phyloP scores from a whole-genome alignment of 345 rosid genomes.

The Lepidium didymum region DNA sequence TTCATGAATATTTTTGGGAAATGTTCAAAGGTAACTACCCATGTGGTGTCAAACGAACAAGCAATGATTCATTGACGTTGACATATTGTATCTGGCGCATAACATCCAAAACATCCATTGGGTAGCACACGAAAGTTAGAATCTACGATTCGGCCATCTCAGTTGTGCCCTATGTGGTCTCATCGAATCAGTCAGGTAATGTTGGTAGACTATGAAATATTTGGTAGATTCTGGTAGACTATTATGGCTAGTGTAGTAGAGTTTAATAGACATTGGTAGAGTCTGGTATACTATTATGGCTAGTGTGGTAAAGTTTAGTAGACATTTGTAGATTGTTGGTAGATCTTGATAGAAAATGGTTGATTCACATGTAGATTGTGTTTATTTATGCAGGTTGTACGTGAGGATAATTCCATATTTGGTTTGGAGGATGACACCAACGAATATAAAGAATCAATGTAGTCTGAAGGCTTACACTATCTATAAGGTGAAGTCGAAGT shows the following conservation, averaged over 20 bases:
- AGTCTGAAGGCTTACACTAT: not conserved
- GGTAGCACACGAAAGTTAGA: not conserved
- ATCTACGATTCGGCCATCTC: no score
- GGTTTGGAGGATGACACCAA: not conserved
- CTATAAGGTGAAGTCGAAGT: not conserved
- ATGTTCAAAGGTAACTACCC: not conserved
- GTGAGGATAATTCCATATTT: not conserved
- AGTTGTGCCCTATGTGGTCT: no score
- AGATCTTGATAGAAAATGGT: no score
- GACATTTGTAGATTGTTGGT: no score
- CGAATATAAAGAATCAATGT: not conserved
- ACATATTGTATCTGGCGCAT: not conserved
- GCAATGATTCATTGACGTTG: not conserved
- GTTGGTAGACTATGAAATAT: no score
- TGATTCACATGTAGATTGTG: no score
- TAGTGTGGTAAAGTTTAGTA: not conserved
- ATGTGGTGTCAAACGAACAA: not conserved
- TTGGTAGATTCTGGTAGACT: no score
- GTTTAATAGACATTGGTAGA: not conserved
- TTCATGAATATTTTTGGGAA: not conserved
- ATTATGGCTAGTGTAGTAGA: not conserved
- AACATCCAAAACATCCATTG: not conserved
- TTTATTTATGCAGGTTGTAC: not conserved
- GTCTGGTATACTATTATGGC: not conserved
- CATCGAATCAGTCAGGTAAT: no score